Conservation (phyloP, 2,329 filamentous ascomycete genomes). For the Calonectria crousiana region DNA sequence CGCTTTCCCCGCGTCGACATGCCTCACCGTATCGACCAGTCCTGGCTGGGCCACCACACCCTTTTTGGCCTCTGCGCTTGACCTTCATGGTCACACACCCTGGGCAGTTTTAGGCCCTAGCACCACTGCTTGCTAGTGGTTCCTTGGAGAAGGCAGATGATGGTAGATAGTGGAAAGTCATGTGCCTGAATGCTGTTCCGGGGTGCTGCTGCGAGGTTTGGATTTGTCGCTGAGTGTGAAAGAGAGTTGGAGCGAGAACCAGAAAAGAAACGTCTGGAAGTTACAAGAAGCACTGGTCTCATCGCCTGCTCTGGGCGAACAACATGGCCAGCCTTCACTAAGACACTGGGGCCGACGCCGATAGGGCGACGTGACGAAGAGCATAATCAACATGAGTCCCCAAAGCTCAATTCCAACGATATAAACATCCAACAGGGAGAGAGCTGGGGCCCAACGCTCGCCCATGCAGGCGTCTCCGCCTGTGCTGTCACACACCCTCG, state of each 20-base stretch:
- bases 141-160: background rate
- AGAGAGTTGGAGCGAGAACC: background rate
- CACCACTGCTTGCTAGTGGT: background rate
- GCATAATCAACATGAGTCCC: background rate
- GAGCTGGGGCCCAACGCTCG: background rate
- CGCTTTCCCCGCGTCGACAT: background rate
- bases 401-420: background rate
- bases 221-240: background rate
- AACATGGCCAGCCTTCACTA: background rate
- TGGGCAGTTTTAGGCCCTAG: background rate
- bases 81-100: constrained; percentile 6
- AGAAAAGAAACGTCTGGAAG: background rate
- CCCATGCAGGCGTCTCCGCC: background rate
- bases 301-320: background rate
- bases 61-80: background rate
- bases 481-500: constrained; percentile 11
- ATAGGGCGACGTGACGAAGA: background rate
- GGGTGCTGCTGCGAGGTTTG: background rate
- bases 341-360: background rate
- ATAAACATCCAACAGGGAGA: background rate
- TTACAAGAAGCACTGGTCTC: background rate
- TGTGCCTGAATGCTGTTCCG: background rate
- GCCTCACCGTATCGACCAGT: background rate
- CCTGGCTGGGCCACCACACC: background rate
- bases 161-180: background rate